Conservation (phyloP, 2,329 filamentous ascomycete species). For the Paraphoma chrysanthemicola region DNA sequence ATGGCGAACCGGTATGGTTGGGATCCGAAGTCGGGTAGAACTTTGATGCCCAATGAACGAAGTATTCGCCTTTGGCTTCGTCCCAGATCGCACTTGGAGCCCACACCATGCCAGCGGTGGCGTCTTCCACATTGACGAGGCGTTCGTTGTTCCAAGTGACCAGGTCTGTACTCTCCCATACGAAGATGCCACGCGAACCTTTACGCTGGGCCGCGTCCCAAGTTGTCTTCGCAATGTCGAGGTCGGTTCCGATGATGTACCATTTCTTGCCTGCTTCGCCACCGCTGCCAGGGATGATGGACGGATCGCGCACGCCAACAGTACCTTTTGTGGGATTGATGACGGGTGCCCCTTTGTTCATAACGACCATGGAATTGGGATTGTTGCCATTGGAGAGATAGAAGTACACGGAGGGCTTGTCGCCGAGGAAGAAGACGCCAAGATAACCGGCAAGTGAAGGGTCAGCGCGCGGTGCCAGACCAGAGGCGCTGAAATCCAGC, state of each 20-base stretch:
- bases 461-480: constrained; percentile 29
- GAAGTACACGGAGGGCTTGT: constrained; percentile 62
- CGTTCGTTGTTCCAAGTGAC: constrained; percentile 59
- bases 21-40: constrained; percentile 57
- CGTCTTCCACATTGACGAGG: constrained; percentile 59
- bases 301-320: constrained; percentile 60
- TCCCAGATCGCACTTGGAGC: constrained; percentile 65
- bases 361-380: constrained; percentile 55
- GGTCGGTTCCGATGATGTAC: constrained; percentile 64
- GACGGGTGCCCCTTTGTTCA: constrained; percentile 59
- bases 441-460: constrained; percentile 59
- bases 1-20: constrained; percentile 56
- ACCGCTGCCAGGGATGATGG: constrained; percentile 57
- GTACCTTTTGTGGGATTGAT: constrained; percentile 60
- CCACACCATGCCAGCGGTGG: constrained; percentile 66
- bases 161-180: constrained; percentile 63
- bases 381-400: constrained; percentile 63
- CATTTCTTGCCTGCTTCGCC: constrained; percentile 58
- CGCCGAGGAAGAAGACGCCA: constrained; percentile 62
- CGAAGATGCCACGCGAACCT: constrained; percentile 60
- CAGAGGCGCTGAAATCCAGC: constrained; percentile 27
- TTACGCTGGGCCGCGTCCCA: constrained; percentile 62
- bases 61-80: constrained; percentile 52
- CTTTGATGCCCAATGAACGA: constrained; percentile 58
- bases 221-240: constrained; percentile 60